Base-by-base conservation (phyloP, 2,329 filamentous ascomycete genomes). In the Canariomyces notabilis region DNA sequence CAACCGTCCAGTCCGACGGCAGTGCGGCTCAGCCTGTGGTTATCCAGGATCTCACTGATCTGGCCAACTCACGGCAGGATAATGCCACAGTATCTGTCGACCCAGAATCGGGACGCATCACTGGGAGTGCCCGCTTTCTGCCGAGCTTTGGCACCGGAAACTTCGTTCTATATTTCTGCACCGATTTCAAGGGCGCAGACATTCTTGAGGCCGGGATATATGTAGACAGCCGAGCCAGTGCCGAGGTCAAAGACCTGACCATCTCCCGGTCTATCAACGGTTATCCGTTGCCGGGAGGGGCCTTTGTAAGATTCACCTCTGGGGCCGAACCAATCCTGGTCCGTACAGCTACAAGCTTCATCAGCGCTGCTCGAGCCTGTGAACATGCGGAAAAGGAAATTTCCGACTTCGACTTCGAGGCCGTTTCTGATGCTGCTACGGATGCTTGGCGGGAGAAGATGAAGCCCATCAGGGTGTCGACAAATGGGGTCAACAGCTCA, bases 271-370 rank as follows among this genome's bases (percentile, higher is more conserved):
- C 71, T 2, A 71, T 77, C 48, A 77, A 78, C 52, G 70, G 67
- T 9, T 76, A 77, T 29, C 73, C 72, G 2, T 62, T 81, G 2
- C 79, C 80, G 0, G 79, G 73, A 0, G 83, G 83, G 5, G 82
- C 77, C 1, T 87, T 82, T 65, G 72, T 79, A 18, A 73, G 79
- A 35, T 87, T 87, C 56, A 61, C 75, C 14, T 67, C 73, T 0
- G 62, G 59, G 0, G 62, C 72, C 34, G 67, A 69, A 2, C 73
- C 75, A 2, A 74, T 89, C n/a, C 62, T 77, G 6, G 83, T 75
- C 9, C 75, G 85, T 23, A 80, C 85, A 5, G 84, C 83, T 0
- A 67, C 86, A 6, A 88, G 83, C 53, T 85, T 87, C 62, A 80
- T 88, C 56, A 84, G 79, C 59, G 66, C 69, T 2, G 70, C 75